Base-by-base conservation (phyloP, 139 green algal species). In the Chlamydomonas sphaeroides region DNA sequence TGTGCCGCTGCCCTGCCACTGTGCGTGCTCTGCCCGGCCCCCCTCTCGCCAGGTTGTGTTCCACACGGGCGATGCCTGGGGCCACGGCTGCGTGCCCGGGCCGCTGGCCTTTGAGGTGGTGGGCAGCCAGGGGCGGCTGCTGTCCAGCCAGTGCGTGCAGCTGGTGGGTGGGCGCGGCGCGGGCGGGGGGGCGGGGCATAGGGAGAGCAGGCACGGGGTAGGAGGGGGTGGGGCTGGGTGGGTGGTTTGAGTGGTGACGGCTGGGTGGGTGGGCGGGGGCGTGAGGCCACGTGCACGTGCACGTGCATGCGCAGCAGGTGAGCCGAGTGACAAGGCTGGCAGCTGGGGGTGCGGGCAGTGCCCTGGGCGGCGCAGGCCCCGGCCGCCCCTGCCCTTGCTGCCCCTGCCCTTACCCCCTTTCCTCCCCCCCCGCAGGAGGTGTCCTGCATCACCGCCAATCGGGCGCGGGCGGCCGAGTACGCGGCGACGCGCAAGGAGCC, bases 51-150 rank as follows among this genome's bases (percentile, higher is more conserved):
- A 89, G 85, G 65, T 89, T 4, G 68, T 78, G 23, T 66, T 89
- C 39, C 79, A 89, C 45, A 89, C 85, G 4, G 85, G 85, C 51
- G 79, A 89, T 53, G 69, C 48, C 32, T 89, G 85, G 85, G 85
- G 85, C 41, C 51, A 39, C 20, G 85, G 85, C 26, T 76, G 70
- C 39, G 70, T 38, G 7, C 49, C 61, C 21, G n/a, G n/a, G n/a
- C 28, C 68, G 32, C 66, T 81, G n/a, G 51, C 79, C 4, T 84
- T 86, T 14, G 66, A 84, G 56, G 49, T 89, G 20, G 20, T 67
- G 11, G 84, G 84, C n/a, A 85, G 48, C 35, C 41, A 74, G 30
- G 79, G 72, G 21, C 65, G n/a, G 1, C 51, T 88, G 2, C 5
- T 17, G 1, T 86, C 78, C 15, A 65, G 53, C 26, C 30, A 77